phyloP scores from a whole-genome alignment of 2,329 filamentous ascomycete genomes.

The Dactylellina drechsleri region DNA sequence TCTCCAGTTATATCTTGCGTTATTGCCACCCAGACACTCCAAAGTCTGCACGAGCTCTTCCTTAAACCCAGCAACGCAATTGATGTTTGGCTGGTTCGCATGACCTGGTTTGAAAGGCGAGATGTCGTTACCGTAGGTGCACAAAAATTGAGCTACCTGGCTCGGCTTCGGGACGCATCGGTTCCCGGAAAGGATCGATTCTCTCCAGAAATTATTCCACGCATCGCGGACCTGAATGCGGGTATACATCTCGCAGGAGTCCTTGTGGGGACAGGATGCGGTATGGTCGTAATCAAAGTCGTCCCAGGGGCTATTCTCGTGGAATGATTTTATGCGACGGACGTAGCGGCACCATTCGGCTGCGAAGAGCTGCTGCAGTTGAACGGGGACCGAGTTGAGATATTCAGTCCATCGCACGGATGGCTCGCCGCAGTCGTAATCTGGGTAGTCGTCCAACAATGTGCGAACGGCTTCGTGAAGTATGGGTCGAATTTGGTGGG shows the following conservation, averaged over 20 bases:
- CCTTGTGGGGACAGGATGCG: constrained; percentile 37
- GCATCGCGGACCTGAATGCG: constrained; percentile 49
- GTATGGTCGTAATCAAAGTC: constrained; percentile 54
- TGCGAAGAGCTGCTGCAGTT: constrained; percentile 43
- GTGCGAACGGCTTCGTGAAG: constrained; percentile 53
- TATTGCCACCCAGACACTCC: constrained; percentile 53
- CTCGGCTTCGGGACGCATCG: constrained; percentile 53
- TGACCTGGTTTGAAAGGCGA: constrained; percentile 10
- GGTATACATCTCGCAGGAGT: constrained; percentile 47
- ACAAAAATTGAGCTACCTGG: constrained; percentile 52
- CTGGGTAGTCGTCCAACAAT: constrained; percentile 53
- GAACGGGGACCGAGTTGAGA: constrained; percentile 43
- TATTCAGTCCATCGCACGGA: constrained; percentile 48
- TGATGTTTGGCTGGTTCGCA: constrained; percentile 34
- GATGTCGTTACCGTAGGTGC: constrained; percentile 47
- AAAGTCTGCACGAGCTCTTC: constrained; percentile 51
- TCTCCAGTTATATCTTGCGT: constrained; percentile 53
- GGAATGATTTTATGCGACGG: constrained; percentile 52
- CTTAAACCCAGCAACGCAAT: constrained; percentile 52
- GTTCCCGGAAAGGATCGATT: constrained; percentile 49
- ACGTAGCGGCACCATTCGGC: constrained; percentile 52
- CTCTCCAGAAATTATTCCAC: constrained; percentile 53
- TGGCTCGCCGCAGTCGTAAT: constrained; percentile 52
- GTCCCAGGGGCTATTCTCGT: constrained; percentile 54
- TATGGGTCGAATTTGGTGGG: constrained; percentile 47